Evolutionary conservation across 345 rosid species (phyloP), one percentile per base, ranked within the genome.

Genomic region (Psidium guajava): DNA sequence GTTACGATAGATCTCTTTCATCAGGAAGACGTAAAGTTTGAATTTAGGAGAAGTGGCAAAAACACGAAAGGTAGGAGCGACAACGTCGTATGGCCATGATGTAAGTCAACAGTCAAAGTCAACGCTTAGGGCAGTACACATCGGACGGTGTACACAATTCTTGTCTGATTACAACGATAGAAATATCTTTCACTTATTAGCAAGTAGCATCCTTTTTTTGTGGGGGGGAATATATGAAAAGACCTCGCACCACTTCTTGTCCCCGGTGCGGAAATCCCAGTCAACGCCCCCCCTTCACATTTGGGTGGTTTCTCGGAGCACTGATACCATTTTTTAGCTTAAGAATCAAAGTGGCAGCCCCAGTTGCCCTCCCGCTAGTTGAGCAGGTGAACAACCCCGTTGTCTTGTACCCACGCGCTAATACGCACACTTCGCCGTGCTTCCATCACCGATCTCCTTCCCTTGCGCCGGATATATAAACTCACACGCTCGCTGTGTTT

Each of bases 321-420:
- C 77, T 24, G 18, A 8, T 32, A 5, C 47, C 24, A 18, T 69
- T 40, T 40, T 36, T 32, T 8, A 69, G 47, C 77, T 24, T 32
- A 69, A 32, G 77, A 18, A 32, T 69, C 77, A 69, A 69, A 36
- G 77, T 32, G 44, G 77, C 77, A 32, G 47, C 47, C 18, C 77
- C 77, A 69, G 73, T 69, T 32, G 11, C 84, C n/a, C 84, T 36
- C 28, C 21, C 44, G 53, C 82, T 75, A 44, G 83, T 36, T 54
- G 83, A 84, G 86, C 86, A 49, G 69, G 83, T 49, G 25, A 73
- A 59, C 15, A 69, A 40, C 47, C 40, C 11, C n/a, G 36, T 36
- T n/a, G 86, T 51, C 61, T 40, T n/a, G 86, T 51, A 52, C 86
- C 36, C 83, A 85, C 83, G 54, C 86, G 86, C 54, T 77, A 73